Conservation (phyloP, 2,329 filamentous ascomycete species). For the Beauveria pseudobassiana region DNA sequence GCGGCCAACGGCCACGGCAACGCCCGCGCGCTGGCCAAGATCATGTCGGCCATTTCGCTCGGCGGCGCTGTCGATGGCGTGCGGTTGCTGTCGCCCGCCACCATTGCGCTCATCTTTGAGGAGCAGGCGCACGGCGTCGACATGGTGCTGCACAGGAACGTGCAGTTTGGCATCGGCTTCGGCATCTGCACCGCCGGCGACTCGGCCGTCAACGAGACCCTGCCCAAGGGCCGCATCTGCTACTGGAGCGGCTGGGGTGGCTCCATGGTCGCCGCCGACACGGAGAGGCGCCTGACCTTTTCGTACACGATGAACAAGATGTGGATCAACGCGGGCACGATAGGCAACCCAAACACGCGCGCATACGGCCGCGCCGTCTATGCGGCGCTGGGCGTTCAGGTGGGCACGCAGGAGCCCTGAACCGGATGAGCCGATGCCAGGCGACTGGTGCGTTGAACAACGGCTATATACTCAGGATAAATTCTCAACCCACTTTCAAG, state of each 20-base stretch:
- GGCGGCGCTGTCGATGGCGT: conserved; percentile 17
- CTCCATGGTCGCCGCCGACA: conserved; percentile 35
- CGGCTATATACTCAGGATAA: not conserved
- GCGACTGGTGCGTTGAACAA: not conserved
- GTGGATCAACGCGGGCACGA: conserved; percentile 12
- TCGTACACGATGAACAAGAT: conserved; percentile 40
- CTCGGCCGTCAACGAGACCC: conserved; percentile 19
- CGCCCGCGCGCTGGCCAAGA: conserved; percentile 32
- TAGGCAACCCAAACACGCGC: conserved; percentile 1
- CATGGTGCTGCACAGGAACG: conserved; percentile 24
- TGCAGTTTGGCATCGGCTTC: conserved; percentile 37
- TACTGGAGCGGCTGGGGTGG: conserved; percentile 42
- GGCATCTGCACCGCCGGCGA: conserved; percentile 23
- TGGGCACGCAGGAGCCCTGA: not conserved
- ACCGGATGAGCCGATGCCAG: not conserved
- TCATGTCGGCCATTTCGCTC: conserved; percentile 26
- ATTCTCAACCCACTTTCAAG: too few relatives aligned
- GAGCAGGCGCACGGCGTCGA: conserved; percentile 36
- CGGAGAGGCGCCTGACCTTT: conserved; percentile 33
- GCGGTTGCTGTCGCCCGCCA: conserved; percentile 30
- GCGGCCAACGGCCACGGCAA: conserved; percentile 38
- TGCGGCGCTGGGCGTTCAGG: not conserved
- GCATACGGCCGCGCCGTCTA: conserved; percentile 4
- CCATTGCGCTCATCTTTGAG: conserved; percentile 36
- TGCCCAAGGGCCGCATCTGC: conserved; percentile 22